A percentile compares a stretch with the other conserved stretches of the same genome.
Evolutionary conservation across 2,329 filamentous ascomycete species (phyloP).

Genomic region (Stagonosporopsis cucurbitacearum): DNA sequence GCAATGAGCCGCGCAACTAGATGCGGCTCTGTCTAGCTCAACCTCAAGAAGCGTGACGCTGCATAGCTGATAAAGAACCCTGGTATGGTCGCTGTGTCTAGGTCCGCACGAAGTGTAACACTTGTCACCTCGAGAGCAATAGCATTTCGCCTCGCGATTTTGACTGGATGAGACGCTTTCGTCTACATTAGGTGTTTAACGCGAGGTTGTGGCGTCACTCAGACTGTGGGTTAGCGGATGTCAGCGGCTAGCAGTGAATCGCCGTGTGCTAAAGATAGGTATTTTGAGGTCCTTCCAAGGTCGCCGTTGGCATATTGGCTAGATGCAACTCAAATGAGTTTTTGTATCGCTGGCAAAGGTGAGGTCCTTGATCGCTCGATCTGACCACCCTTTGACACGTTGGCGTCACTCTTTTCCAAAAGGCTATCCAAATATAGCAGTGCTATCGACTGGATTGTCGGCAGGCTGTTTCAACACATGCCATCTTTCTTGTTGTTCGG

Average conservation of each 20-base stretch:
- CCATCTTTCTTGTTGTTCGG: neutral
- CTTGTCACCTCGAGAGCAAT: neutral
- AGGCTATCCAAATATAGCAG: neutral
- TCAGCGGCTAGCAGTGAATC: neutral
- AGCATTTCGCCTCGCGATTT: neutral
- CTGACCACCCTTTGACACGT: neutral
- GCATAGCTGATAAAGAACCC: neutral
- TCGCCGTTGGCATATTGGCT: neutral
- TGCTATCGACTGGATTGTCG: neutral
- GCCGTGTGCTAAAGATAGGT: neutral
- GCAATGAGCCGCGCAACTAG: neutral
- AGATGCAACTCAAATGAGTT: neutral
- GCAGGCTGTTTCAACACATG: neutral
- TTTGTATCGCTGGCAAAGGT: neutral
- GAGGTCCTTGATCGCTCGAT: neutral
- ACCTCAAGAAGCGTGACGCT: neutral
- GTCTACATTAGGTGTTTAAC: neutral
- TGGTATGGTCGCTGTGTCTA: neutral
- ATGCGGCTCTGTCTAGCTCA: neutral
- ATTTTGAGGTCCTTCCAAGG: neutral
- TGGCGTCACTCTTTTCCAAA: neutral
- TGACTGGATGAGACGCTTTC: neutral
- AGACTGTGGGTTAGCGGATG: neutral
- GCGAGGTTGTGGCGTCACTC: neutral
- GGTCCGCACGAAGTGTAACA: neutral